Evolutionary conservation across 2,329 filamentous ascomycete genomes (phyloP).

Genomic region (Alternaria triticina): DNA sequence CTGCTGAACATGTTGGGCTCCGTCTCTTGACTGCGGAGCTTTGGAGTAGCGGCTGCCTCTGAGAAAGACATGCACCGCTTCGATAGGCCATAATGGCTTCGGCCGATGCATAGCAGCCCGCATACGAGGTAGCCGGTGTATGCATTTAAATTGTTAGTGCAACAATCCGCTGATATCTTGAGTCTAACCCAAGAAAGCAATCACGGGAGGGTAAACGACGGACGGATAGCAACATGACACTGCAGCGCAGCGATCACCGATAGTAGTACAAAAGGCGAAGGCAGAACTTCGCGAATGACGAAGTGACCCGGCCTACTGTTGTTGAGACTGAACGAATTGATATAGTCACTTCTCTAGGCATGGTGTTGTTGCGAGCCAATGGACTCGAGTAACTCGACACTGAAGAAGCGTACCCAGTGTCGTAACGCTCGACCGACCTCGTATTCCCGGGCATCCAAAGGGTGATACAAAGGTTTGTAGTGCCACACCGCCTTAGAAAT

Average conservation of each 20-base stretch:
- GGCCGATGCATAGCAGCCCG: background rate
- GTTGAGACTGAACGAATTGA: constrained; percentile 9
- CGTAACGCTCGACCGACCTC: constrained; percentile 8
- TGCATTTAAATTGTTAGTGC: constrained; percentile 8
- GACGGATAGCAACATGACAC: constrained; percentile 20
- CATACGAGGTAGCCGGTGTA: background rate
- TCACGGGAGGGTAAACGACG: constrained; percentile 10
- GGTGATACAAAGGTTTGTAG: background rate
- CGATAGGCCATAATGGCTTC: background rate
- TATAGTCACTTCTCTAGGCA: constrained; percentile 13
- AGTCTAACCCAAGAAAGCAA: constrained; percentile 6
- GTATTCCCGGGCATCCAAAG: background rate
- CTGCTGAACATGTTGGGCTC: background rate
- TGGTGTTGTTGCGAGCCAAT: constrained; percentile 27
- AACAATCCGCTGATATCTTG: constrained; percentile 6
- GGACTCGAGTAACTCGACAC: constrained; percentile 16
- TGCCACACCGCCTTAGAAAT: constrained; percentile 9
- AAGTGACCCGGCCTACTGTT: constrained; percentile 12
- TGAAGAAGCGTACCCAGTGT: background rate
- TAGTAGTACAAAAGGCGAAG: constrained; percentile 20
- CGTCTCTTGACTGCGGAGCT: background rate
- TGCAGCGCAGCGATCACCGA: constrained; percentile 17
- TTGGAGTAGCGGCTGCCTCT: background rate
- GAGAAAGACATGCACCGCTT: background rate
- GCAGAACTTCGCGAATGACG: constrained; percentile 4